phyloP scores from a whole-genome alignment of 2,329 filamentous ascomycete species.

The Capronia americana region DNA sequence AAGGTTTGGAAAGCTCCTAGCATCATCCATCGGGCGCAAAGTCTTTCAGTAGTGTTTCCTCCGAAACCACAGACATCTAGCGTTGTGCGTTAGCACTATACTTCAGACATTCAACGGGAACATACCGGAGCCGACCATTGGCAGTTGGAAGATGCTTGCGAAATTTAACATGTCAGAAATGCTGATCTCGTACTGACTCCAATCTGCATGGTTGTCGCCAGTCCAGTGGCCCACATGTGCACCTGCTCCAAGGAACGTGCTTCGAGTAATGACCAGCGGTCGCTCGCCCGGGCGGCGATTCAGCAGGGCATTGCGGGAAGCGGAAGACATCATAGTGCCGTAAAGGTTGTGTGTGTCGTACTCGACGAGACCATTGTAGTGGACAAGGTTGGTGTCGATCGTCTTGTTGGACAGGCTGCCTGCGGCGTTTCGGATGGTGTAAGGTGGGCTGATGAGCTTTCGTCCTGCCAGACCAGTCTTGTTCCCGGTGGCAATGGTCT shows the following conservation, averaged over 20 bases:
- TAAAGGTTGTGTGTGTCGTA: conserved; percentile 82
- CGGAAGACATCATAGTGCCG: conserved; percentile 75
- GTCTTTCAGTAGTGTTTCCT: conserved; percentile 67
- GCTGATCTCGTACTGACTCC: conserved; percentile 65
- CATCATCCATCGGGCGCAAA: conserved; percentile 77
- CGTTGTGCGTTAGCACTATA: background rate
- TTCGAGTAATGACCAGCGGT: conserved; percentile 75
- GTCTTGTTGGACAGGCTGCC: conserved; percentile 62
- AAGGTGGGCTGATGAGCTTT: conserved; percentile 69
- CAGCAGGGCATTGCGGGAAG: conserved; percentile 71
- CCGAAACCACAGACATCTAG: conserved; percentile 78
- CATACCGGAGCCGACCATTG: conserved; percentile 64
- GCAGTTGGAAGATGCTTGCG: conserved; percentile 69
- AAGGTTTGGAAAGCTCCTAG: conserved; percentile 77
- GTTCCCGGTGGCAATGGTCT: conserved; percentile 26
- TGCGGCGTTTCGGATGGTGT: conserved; percentile 69
- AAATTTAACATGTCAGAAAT: conserved; percentile 68
- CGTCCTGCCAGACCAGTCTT: conserved; percentile 67
- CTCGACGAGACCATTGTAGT: conserved; percentile 69
- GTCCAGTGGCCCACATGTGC: conserved; percentile 65
- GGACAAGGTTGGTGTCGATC: conserved; percentile 70
- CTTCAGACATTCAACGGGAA: background rate
- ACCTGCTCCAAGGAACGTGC: conserved; percentile 76
- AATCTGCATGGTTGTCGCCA: conserved; percentile 66
- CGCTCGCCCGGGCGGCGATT: conserved; percentile 67